phyloP scores from a whole-genome alignment of 1,139 yeast species.

The Debaryomyces fabryi region DNA sequence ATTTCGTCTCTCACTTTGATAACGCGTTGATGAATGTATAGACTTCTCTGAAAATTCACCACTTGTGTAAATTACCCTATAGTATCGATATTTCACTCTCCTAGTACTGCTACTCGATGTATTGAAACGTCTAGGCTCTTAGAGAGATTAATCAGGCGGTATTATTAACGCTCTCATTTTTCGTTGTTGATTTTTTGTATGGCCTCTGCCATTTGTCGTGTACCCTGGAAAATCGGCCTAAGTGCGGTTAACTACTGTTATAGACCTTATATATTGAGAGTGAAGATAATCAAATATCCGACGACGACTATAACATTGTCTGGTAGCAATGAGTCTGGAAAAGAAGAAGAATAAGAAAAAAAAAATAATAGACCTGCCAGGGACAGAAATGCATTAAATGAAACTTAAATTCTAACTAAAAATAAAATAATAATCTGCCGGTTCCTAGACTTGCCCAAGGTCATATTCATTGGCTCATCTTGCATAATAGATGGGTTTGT shows the following conservation, averaged over 20 bases:
- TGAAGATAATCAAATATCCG: not conserved
- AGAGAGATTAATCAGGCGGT: not conserved
- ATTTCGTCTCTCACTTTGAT: not conserved
- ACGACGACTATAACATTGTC: not conserved
- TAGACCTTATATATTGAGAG: not conserved
- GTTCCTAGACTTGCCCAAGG: not conserved
- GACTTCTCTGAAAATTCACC: not conserved
- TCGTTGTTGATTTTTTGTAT: conserved; percentile 7
- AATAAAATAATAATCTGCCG: conserved; percentile 1
- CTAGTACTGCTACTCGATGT: not conserved
- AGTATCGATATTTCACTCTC: not conserved
- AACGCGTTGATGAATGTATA: conserved; percentile 4
- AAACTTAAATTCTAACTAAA: not conserved
- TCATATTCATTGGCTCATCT: conserved; percentile 1
- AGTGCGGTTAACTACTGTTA: conserved; percentile 2
- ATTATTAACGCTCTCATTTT: conserved; percentile 1
- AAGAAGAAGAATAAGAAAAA: not conserved
- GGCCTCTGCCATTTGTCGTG: conserved; percentile 8
- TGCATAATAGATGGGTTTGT: conserved; percentile 2
- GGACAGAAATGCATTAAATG: not conserved
- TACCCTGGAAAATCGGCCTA: conserved; percentile 2
- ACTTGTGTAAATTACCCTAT: conserved; percentile 1
- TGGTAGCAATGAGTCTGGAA: not conserved
- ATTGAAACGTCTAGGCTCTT: conserved; percentile 1
- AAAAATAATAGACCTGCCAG: not conserved